Base-by-base conservation (phyloP, 2,329 filamentous ascomycete species). In the Penicillium janthinellum region DNA sequence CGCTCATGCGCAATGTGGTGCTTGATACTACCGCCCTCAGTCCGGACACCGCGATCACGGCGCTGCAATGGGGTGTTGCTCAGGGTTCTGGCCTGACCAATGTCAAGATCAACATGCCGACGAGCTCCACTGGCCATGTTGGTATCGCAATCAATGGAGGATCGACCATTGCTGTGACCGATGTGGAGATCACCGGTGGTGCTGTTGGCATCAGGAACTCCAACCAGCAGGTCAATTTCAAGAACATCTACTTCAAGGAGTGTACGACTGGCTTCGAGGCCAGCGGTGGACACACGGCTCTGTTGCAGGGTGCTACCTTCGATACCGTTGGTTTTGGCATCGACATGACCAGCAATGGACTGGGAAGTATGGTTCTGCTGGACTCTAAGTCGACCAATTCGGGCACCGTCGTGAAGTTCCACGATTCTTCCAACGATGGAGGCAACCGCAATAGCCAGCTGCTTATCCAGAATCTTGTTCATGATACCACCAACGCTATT, bases 231-330 rank as follows among this genome's bases (percentile, higher is more conserved):
- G 72, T 71, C 68, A 70, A 72, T 8, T 71, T 75, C 60, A 86
- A 85, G 70, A 72, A 77, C 1, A 71, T 79, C 38, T 83, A 77
- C 67, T 89, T 87, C 75, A 84, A 79, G 59, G 88, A 88, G 66
- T 89, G 87, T 68, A 83, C 81, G 2, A 81, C 79, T 1, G 71
- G 76, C 0, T 78, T 88, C 47, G 20, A 54, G 52, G 78, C 76
- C 1, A 77, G 63, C 1, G 67, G 64, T 15, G 68, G 67, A 8
- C 61, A 56, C 6, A 66, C 62, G 14, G 59, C 61, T 14, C 57
- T 69, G 28, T 56, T 67, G 15, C 62, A 67, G 20, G 61, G 61
- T 6, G 67, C 60, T 20, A 63, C 51, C 7, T 72, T 72, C 22
- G 64, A 68, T 20, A 67, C 60, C 5, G 64, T 54, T 35, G 61